phyloP scores from a whole-genome alignment of 2,329 filamentous ascomycete species.

The Cladosporium sp. region DNA sequence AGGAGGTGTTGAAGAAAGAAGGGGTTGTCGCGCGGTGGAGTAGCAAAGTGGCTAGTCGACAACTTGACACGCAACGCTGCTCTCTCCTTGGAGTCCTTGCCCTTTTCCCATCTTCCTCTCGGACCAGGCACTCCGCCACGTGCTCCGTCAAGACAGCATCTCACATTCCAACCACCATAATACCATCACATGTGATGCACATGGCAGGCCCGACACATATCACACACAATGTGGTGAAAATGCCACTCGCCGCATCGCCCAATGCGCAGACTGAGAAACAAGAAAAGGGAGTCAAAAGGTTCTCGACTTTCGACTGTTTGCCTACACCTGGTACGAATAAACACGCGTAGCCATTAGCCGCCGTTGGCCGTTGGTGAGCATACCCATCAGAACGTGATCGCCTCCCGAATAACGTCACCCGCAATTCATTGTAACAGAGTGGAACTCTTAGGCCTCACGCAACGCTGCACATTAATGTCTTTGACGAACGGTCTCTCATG shows the following conservation, averaged over 20 bases:
- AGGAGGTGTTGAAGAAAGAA: not conserved
- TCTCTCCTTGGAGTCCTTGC: not conserved
- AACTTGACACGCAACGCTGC: no score
- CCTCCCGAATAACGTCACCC: constrained; percentile 7
- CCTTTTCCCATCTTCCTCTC: not conserved
- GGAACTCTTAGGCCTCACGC: constrained; percentile 2
- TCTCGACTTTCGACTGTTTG: not conserved
- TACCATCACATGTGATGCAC: no score
- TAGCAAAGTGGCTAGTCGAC: no score
- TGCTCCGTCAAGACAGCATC: constrained; percentile 9
- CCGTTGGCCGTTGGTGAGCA: not conserved
- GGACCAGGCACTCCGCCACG: not conserved
- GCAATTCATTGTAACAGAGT: not conserved
- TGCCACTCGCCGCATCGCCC: not conserved
- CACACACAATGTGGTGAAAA: no score
- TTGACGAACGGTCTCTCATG: not conserved
- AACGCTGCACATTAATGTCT: not conserved
- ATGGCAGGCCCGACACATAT: no score
- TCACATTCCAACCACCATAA: constrained; percentile 7
- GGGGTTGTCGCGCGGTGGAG: not conserved
- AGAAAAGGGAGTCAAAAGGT: not conserved
- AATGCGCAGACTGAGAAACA: not conserved
- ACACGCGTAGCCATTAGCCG: constrained; percentile 5
- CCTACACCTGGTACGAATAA: constrained; percentile 1
- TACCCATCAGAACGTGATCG: not conserved